A percentile compares a stretch with the other conserved stretches of the same genome.
Evolutionary conservation across 2,329 filamentous ascomycete genomes (phyloP).

Genomic region (Scopulariopsis brevicaulis): DNA sequence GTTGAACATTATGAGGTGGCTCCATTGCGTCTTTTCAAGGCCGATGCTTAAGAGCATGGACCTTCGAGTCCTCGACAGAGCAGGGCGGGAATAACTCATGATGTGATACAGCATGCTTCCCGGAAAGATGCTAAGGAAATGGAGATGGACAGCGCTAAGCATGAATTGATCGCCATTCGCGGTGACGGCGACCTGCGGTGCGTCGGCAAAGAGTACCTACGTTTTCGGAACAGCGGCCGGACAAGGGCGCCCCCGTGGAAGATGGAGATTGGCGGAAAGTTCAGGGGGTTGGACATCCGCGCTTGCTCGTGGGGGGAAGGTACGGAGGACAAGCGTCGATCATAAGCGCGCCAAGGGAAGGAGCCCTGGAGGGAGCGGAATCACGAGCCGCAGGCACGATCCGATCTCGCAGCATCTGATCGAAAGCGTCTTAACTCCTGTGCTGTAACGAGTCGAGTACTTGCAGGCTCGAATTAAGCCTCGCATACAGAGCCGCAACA

Average conservation of each 20-base stretch:
- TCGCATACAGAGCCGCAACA: too few relatives aligned
- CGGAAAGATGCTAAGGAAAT: too few relatives aligned
- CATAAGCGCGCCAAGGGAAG: neutral
- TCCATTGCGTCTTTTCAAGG: too few relatives aligned
- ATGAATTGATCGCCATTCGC: neutral
- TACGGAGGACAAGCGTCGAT: neutral
- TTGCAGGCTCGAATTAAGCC: neutral
- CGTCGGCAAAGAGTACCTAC: neutral
- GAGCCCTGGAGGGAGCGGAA: neutral
- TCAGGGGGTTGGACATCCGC: neutral
- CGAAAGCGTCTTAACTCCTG: neutral
- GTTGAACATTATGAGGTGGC: neutral
- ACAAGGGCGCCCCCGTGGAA: neutral
- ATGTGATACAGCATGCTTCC: too few relatives aligned
- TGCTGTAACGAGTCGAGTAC: neutral
- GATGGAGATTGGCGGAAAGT: neutral
- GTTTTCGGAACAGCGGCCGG: neutral
- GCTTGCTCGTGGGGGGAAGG: neutral
- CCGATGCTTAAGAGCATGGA: too few relatives aligned
- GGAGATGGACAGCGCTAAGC: too few relatives aligned
- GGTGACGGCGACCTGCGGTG: neutral
- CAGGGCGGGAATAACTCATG: too few relatives aligned
- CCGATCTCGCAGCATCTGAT: neutral
- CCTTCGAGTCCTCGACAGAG: too few relatives aligned
- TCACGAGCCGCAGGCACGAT: neutral